These are phyloP conservation scores for Pseudomassariella vexata DNA, from an alignment of 2,329 filamentous ascomycete species.

Conservation along the genomic window DNA sequence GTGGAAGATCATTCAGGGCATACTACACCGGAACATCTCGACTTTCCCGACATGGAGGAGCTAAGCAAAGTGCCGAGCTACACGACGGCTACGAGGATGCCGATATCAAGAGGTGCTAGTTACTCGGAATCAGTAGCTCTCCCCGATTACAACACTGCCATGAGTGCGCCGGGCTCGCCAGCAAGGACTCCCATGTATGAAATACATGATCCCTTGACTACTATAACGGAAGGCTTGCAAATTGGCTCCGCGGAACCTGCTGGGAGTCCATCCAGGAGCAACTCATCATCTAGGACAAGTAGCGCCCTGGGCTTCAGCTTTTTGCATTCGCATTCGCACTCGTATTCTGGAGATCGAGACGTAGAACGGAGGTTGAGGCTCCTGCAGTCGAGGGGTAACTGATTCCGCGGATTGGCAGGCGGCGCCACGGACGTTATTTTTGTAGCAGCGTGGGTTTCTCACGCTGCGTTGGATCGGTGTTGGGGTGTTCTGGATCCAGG, in stretches of 20 bases:
- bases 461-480: too few relatives aligned
- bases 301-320: conserved; percentile 19
- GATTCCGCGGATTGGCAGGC: not conserved
- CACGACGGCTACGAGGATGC: conserved; percentile 64
- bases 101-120: conserved; percentile 45
- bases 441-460: too few relatives aligned
- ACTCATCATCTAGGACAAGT: conserved; percentile 8
- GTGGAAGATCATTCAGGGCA: conserved; percentile 43
- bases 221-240: conserved; percentile 17
- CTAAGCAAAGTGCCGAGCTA: conserved; percentile 74
- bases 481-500: too few relatives aligned
- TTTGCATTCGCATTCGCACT: conserved; percentile 14
- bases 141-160: conserved; percentile 62
- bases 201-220: conserved; percentile 20
- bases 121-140: conserved; percentile 44
- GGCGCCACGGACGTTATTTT: too few relatives aligned
- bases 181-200: conserved; percentile 26
- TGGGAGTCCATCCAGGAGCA: conserved; percentile 14
- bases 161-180: conserved; percentile 46
- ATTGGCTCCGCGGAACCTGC: conserved; percentile 5
- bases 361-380: conserved; percentile 14
- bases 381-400: conserved; percentile 4
- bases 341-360: conserved; percentile 14
- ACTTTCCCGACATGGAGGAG: conserved; percentile 55
- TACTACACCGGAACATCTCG: conserved; percentile 45